Base-by-base conservation (phyloP, 108 stramenopile genomes). In the Nitzschia putrida region DNA sequence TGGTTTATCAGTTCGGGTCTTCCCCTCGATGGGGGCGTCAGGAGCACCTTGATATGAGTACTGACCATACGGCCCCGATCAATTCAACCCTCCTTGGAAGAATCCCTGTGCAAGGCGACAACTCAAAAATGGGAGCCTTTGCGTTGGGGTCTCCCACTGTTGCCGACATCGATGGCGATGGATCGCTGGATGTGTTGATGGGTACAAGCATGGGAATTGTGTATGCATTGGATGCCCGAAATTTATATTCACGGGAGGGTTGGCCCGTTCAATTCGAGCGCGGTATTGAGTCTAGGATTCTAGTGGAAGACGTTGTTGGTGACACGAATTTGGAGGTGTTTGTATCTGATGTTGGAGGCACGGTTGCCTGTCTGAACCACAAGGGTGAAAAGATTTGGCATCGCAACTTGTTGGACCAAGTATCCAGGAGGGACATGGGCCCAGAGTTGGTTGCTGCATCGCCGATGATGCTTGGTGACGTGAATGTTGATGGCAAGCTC, bases 161-260 rank as follows among this genome's bases (percentile, higher is more conserved):
- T 49, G 88, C 82, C 8, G 87, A 92, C 50, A 64, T 92, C 16
- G 87, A 93, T 50, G 88, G 88, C 2, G 80, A 83, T 24, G 81
- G 76, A 25, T 79, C 54, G n/a, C 52, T 83, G 21, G 87, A 90
- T 25, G 74, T 90, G 2, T 50, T 93, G 20, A 75, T 93, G 29
- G 89, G 89, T 0, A 93, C 91, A 16, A 84, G 85, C 53, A 88
- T 93, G 88, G 91, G 91, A 16, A 64, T 90, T 16, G 64, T 90
- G 8, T 93, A 93, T 66, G 79, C 67, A n/a, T 57, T 89, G 42
- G 87, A 92, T 25, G 77, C 76, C 11, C 67, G 67, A 24, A 72
- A 71, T 53, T 66, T 85, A 34, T 77, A 58, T 21, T 41, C 59
- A 8, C 66, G 61, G 51, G 80, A 68, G 14, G 80, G 85, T 2